Base-by-base conservation (phyloP, 2,329 filamentous ascomycete species). In the Ascochyta fabae region DNA sequence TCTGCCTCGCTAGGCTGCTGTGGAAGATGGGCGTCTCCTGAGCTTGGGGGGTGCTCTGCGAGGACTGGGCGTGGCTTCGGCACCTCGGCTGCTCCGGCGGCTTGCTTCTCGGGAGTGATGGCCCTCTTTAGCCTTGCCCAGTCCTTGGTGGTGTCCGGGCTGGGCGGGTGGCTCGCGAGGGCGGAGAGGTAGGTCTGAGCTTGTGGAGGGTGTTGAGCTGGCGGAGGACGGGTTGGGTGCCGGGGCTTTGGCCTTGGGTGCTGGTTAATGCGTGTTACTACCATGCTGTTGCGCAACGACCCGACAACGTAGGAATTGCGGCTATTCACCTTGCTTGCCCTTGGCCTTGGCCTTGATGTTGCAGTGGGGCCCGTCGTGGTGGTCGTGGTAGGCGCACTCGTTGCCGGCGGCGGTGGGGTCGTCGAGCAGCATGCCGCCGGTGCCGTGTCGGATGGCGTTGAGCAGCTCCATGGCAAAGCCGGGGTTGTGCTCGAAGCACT, bases 401-500 rank as follows among this genome's bases (percentile, higher is more conserved):
- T 79, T 73, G 9, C 66, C 68, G 13, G 72, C 71, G 10, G 70
- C 65, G 3, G 82, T 84, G 1, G 82, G 82, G 64, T 84, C 82
- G 8, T 80, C 77, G 59, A 84, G 82, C 3, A 84, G 69, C 48
- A 80, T 74, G 36, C 81, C 80, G 4, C 81, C 81, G 13, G 78
- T 79, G 57, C 80, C 79, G 19, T 68, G 64, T 48, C 79, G 77
- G 61, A 84, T 83, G 5, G 80, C 80, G 56, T 80, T 82, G 63
- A 84, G 75, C 50, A 84, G 76, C 44, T 83, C 81, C 33, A 84
- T 70, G 10, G 81, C 81, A 50, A 84, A 84, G 53, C 82, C 79
- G 1, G 81, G 73, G 59, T 77, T 81, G 56, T 74, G 70, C 27
- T 78, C 74, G 65, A 84, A 83, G 62, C 81, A 83, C 36, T 74